Evolutionary conservation across 2,329 filamentous ascomycete genomes (phyloP).

Genomic region (Camillea tinctor): DNA sequence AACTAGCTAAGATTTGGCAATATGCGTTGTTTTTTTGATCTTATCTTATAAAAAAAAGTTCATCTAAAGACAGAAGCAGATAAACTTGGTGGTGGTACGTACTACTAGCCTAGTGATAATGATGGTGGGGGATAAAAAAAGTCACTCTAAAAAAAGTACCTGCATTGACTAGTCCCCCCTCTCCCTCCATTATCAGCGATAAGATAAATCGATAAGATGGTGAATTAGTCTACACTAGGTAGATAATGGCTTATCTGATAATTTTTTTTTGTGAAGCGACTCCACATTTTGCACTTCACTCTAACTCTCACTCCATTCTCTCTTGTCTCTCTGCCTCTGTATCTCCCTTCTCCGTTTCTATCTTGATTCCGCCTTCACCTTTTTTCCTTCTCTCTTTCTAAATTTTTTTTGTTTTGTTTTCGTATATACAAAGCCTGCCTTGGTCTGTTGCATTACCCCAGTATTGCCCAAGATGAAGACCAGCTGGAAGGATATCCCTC

Average conservation of each 20-base stretch:
- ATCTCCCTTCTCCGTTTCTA: neutral
- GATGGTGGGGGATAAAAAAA: neutral
- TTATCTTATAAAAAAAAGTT: too few species aligned
- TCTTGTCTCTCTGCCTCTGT: too few species aligned
- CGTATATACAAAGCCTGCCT: constrained; percentile 3
- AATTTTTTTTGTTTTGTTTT: too few species aligned
- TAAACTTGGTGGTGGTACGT: too few species aligned
- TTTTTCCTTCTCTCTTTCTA: too few species aligned
- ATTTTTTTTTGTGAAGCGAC: constrained; percentile 22
- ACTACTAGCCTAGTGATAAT: too few species aligned
- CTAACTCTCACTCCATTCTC: too few species aligned
- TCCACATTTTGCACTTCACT: constrained; percentile 15
- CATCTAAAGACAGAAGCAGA: too few species aligned
- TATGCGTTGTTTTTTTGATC: too few species aligned
- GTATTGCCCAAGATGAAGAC: constrained; percentile 53
- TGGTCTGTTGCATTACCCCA: constrained; percentile 11
- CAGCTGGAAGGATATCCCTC: constrained; percentile 75
- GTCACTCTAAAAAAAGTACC: too few species aligned
- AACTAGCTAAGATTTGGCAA: too few species aligned
- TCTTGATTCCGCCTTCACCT: neutral
- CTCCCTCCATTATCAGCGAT: constrained; percentile 11
- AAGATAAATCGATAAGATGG: constrained; percentile 12
- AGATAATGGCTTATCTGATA: constrained; percentile 9
- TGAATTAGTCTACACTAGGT: too few species aligned
- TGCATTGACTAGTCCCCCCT: neutral